These are phyloP conservation scores for Moniliophthora roreri DNA, from an alignment of 1,284 basidiomycete genomes.

Conservation along the genomic window DNA sequence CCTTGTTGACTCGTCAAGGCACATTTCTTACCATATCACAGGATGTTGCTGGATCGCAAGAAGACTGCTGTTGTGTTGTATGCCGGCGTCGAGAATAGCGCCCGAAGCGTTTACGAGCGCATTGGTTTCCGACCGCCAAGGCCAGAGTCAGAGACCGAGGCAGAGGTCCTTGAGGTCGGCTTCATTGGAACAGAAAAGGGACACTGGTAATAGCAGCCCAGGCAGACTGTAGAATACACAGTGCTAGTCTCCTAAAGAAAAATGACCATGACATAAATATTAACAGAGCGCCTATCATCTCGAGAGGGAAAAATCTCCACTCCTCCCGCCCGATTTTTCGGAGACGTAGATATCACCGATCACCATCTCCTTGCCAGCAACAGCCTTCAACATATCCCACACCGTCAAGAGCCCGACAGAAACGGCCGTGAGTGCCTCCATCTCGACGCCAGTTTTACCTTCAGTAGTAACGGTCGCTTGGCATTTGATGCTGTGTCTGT, in stretches of 20 bases:
- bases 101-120: slow-evolving; percentile 46
- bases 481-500: slow-evolving; percentile 58
- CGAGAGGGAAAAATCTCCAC: slow-evolving; percentile 57
- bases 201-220: slow-evolving; percentile 43
- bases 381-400: slow-evolving; percentile 93
- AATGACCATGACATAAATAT: no score
- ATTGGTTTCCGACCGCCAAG: slow-evolving; percentile 38
- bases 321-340: slow-evolving; percentile 73
- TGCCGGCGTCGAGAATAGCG: slow-evolving; percentile 46
- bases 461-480: slow-evolving; percentile 69
- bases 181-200: slow-evolving; percentile 39
- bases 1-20: slow-evolving; percentile 7
- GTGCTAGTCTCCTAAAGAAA: no score
- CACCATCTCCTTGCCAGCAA: slow-evolving; percentile 82
- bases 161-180: slow-evolving; percentile 46
- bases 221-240: no score
- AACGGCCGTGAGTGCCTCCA: slow-evolving; percentile 90
- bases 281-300: not conserved
- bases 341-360: slow-evolving; percentile 69
- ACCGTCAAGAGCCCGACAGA: slow-evolving; percentile 79
- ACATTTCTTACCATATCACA: not conserved
- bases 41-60: slow-evolving; percentile 32
- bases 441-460: slow-evolving; percentile 88
- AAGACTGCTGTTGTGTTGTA: slow-evolving; percentile 46
- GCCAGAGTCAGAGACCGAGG: slow-evolving; percentile 21